Base-by-base conservation (phyloP, 2,329 filamentous ascomycete genomes). In the Hansfordia pulvinata region DNA sequence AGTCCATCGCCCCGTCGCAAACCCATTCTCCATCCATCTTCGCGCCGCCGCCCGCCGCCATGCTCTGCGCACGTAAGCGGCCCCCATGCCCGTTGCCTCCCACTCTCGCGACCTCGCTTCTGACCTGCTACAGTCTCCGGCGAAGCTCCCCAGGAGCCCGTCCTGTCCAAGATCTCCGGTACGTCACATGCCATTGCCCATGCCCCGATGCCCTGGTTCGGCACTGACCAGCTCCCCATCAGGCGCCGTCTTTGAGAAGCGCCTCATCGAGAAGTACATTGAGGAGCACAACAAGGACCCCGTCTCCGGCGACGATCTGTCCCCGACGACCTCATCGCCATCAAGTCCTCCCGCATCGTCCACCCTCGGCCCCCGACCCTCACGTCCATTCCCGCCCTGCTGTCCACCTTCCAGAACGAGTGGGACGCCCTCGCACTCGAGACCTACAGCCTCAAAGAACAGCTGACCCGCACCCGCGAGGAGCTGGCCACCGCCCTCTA, bases 341-440 rank as follows among this genome's bases (percentile, higher is more conserved):
- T 98, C 52, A 84, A 90, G 59, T 75, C 82, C 32, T 69, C 80
- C 40, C 76, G 79, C 56, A 69, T 84, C 41, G 83, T 94, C 35
- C 80, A 81, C 42, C 88, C 90, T 26, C 74, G 90, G 45, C 86
- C 90, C 31, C 88, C 90, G 17, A 86, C 84, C 18, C 74, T 96
- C 43, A 96, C 90, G 29, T 98, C 90, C 19, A 93, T 98, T 47
- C 90, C 90, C 13, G 85, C 90, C 11, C 71, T 98, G 30, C 78
- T 98, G 30, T 80, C 83, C 26, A 80, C 86, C 20, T 96, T 98
- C 53, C 90, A 98, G 53, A 93, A 93, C 52, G 90, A 98, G 64
- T 98, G 90, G 90, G 90, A 98, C 50, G 78, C 86, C 7, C 60
- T 94, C 23, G 83, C 88, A 9, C 63, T 96, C 19, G 90, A 98